Conservation (phyloP, 495 filamentous ascomycete genomes). For the Penicillium cataractarum region DNA sequence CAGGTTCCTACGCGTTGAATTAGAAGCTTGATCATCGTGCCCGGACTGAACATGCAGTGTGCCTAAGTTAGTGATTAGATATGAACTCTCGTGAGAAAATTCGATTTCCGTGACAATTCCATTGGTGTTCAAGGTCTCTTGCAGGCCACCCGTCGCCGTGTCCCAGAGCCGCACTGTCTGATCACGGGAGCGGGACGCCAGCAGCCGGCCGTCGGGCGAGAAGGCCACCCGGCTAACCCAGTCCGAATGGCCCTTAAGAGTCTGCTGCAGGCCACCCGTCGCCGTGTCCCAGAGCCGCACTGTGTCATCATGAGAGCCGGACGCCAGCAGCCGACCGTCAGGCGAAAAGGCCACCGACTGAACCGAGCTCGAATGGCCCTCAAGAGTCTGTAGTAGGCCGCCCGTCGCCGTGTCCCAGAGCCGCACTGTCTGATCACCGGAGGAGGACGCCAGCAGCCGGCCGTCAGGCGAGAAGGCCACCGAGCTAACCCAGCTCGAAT, state of each 20-base stretch:
- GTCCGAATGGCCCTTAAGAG: constrained; percentile 18
- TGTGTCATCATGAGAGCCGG: constrained; percentile 29
- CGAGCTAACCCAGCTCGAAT: too few species aligned
- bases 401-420: too few species aligned
- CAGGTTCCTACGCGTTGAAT: neutral
- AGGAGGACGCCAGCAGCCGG: too few species aligned
- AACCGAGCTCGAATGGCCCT: constrained; percentile 11
- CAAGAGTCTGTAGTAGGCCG: neutral
- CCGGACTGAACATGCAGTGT: constrained; percentile 11
- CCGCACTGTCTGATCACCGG: too few species aligned
- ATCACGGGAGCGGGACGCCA: constrained; percentile 24
- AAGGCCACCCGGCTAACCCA: constrained; percentile 23
- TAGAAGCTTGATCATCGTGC: constrained; percentile 3
- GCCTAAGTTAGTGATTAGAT: neutral
- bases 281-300: constrained; percentile 40
- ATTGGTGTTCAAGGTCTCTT: neutral
- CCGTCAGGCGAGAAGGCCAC: constrained; percentile 31
- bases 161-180: constrained; percentile 14
- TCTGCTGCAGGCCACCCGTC: constrained; percentile 9
- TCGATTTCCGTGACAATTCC: constrained; percentile 9
- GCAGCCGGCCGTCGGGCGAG: constrained; percentile 28
- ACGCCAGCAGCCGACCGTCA: constrained; percentile 31
- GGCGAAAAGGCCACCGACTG: constrained; percentile 28
- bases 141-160: neutral
- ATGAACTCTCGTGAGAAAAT: constrained; percentile 8